Evolutionary conservation across 257 asterid genomes (phyloP).

Genomic region (Ajuga chamaepitys): DNA sequence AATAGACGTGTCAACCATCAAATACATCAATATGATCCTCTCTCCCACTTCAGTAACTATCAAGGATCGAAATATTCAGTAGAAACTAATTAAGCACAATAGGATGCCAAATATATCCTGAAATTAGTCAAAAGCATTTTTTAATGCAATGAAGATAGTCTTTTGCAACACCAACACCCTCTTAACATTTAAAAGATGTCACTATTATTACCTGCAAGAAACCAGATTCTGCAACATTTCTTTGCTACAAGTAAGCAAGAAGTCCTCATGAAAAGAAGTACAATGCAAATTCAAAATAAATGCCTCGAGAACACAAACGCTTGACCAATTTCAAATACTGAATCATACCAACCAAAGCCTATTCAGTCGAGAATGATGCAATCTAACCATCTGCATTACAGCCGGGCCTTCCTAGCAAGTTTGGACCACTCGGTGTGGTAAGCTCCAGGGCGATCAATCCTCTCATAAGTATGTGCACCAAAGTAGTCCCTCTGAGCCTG

Average conservation of each 20-base stretch:
- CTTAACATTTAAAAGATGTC: conserved; percentile 14
- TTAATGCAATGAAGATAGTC: not conserved
- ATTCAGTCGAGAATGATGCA: not conserved
- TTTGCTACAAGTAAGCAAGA: conserved; percentile 17
- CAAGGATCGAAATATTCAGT: not conserved
- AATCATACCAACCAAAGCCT: conserved; percentile 13
- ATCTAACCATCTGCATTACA: conserved; percentile 19
- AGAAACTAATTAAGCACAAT: not conserved
- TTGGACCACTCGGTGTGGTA: conserved; percentile 77
- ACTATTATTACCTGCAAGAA: conserved; percentile 32
- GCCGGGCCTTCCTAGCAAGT: conserved; percentile 47
- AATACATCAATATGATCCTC: no score
- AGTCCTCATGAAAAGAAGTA: conserved; percentile 26
- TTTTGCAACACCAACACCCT: conserved; percentile 1
- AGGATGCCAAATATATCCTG: not conserved
- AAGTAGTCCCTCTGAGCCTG: conserved; percentile 84
- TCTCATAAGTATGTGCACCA: conserved; percentile 79
- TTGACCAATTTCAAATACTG: conserved; percentile 19
- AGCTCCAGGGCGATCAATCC: conserved; percentile 48
- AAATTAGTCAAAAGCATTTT: not conserved
- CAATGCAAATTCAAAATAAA: conserved; percentile 26
- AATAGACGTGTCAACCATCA: no score
- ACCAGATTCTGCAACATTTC: conserved; percentile 18
- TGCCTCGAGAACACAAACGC: conserved; percentile 21
- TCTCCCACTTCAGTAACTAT: no score